Evolutionary conservation across 306 rosid genomes (phyloP).

Genomic region (Pachyrhizus erosus): DNA sequence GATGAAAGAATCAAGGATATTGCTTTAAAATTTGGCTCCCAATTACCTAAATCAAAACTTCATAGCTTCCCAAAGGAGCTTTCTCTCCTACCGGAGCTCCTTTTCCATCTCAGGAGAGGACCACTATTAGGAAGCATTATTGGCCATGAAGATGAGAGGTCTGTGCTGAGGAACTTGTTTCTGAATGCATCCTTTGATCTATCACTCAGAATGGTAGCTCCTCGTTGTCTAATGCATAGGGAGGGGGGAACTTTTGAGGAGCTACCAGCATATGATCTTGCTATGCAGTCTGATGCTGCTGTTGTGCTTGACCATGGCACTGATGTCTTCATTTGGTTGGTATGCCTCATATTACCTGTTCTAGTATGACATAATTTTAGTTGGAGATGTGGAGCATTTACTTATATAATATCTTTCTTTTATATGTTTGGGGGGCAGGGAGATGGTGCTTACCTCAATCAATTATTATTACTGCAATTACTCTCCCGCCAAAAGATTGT

Average conservation of each 20-base stretch:
- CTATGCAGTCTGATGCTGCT: conserved; percentile 95
- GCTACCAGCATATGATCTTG: conserved; percentile 92
- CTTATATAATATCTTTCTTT: not conserved
- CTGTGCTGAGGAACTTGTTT: conserved; percentile 83
- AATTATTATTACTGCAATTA: not conserved
- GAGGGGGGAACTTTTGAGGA: conserved; percentile 92
- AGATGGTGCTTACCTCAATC: not conserved
- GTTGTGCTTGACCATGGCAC: conserved; percentile 92
- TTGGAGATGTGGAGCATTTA: conserved; percentile 5
- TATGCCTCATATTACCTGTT: conserved; percentile 39
- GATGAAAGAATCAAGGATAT: conserved; percentile 92
- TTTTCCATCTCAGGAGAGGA: conserved; percentile 90
- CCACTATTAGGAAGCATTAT: conserved; percentile 90
- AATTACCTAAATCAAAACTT: conserved; percentile 73
- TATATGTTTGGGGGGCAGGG: not conserved
- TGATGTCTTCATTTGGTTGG: conserved; percentile 98
- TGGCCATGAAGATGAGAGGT: conserved; percentile 98
- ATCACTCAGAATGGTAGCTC: conserved; percentile 93
- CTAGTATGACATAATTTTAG: conserved; percentile 28
- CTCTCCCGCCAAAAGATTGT: not conserved
- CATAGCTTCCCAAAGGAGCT: conserved; percentile 83
- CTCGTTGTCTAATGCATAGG: conserved; percentile 95
- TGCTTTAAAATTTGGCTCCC: conserved; percentile 79
- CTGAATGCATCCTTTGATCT: conserved; percentile 90
- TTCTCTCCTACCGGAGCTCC: conserved; percentile 80